These are phyloP conservation scores for Nidularia sp. DNA, from an alignment of 768 basidiomycete species.

Conservation along the genomic window DNA sequence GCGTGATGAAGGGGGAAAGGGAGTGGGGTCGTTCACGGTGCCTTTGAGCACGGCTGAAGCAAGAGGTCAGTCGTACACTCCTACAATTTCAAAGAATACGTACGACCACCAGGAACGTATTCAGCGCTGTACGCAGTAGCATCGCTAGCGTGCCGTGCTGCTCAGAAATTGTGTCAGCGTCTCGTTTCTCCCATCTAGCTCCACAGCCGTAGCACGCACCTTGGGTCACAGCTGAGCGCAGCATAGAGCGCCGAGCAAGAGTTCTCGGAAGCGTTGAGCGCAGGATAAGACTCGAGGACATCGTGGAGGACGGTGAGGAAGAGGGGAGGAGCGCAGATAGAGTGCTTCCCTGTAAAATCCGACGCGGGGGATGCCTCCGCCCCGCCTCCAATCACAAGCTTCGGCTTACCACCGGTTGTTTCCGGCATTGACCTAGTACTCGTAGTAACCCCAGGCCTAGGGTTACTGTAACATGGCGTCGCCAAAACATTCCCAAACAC, in stretches of 20 bases:
- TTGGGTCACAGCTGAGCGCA: slow-evolving; percentile 34
- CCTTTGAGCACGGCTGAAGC: slow-evolving; percentile 80
- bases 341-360: neutral
- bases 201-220: slow-evolving; percentile 21
- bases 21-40: slow-evolving; percentile 91
- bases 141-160: slow-evolving; percentile 37
- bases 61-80: neutral
- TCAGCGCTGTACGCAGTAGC: slow-evolving; percentile 17
- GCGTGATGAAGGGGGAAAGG: slow-evolving; percentile 79
- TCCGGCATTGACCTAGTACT: neutral
- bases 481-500: no score
- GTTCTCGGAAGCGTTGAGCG: slow-evolving; percentile 44
- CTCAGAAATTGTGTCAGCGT: slow-evolving; percentile 8
- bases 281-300: slow-evolving; percentile 47
- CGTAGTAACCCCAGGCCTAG: no score
- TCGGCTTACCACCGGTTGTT: neutral
- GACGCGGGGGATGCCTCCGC: neutral
- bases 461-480: no score
- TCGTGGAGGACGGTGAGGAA: slow-evolving; percentile 22
- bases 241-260: slow-evolving; percentile 34
- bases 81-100: slow-evolving; percentile 19
- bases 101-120: slow-evolving; percentile 72
- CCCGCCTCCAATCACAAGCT: neutral
- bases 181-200: neutral
- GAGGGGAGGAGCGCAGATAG: slow-evolving; percentile 3